A percentile compares a stretch with the other conserved stretches of the same genome.
Conservation (phyloP, 2,329 filamentous ascomycete genomes). For the Ophiostoma pallidulum region DNA sequence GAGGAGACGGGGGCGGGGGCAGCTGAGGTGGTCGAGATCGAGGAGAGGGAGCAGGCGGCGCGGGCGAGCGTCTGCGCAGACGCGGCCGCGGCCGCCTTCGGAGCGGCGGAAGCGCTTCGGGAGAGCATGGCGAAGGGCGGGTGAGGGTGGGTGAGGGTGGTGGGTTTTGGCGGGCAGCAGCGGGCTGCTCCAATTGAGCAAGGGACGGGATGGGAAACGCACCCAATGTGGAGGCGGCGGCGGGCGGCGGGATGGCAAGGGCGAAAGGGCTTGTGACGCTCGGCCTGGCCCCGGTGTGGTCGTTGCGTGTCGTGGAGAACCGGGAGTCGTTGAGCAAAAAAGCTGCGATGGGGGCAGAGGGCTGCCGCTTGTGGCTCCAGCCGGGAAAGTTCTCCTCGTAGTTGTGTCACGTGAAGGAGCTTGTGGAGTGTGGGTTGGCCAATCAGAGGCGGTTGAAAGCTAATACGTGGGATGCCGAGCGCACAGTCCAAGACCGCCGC, state of each 20-base stretch:
- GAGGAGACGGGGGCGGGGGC: slow-evolving; percentile 1
- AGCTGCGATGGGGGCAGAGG: slow-evolving; percentile 10
- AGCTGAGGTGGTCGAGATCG: not conserved
- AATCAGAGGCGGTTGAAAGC: slow-evolving; percentile 16
- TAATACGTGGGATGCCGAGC: slow-evolving; percentile 13
- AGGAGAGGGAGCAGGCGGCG: slow-evolving; percentile 9
- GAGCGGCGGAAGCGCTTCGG: slow-evolving; percentile 12
- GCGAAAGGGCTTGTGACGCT: not conserved
- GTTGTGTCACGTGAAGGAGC: slow-evolving; percentile 11
- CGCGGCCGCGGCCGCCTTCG: slow-evolving; percentile 24
- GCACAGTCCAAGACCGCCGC: not conserved
- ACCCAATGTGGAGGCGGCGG: not conserved
- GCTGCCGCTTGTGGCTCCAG: not conserved
- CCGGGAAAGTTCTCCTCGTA: slow-evolving; percentile 11
- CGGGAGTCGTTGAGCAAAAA: slow-evolving; percentile 13
- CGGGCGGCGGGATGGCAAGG: not conserved
- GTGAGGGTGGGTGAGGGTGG: too few relatives aligned
- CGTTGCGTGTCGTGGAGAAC: slow-evolving; percentile 14
- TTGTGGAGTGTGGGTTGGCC: not conserved
- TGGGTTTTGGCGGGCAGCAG: too few relatives aligned
- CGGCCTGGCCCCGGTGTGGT: slow-evolving; percentile 3
- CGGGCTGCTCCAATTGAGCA: slow-evolving; percentile 11
- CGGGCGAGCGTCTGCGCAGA: slow-evolving; percentile 32
- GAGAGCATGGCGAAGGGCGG: slow-evolving; percentile 15
- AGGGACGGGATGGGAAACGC: not conserved